Conservation (phyloP, 495 filamentous ascomycete species). For the Rusavskia elegans region DNA sequence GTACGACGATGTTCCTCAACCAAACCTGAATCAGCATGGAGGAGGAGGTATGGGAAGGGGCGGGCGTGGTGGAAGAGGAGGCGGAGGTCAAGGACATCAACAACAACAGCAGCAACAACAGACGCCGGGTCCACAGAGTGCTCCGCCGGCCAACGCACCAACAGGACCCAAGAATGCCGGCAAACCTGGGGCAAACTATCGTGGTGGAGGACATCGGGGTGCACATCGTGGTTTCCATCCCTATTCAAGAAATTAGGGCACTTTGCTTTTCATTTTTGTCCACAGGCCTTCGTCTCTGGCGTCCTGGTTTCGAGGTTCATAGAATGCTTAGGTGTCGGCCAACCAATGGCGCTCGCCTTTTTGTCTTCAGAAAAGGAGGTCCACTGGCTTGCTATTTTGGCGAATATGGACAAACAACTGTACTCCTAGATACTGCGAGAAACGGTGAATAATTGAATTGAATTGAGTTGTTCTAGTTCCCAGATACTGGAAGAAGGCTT, state of each 20-base stretch:
- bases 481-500: too few relatives aligned
- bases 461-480: too few relatives aligned
- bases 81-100: slow-evolving; percentile 8
- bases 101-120: slow-evolving; percentile 14
- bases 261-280: neutral
- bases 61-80: slow-evolving; percentile 16
- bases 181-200: slow-evolving; percentile 84
- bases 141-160: slow-evolving; percentile 83
- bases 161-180: slow-evolving; percentile 95
- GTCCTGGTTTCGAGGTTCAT: neutral
- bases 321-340: neutral
- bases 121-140: slow-evolving; percentile 37
- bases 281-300: too few relatives aligned
- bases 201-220: slow-evolving; percentile 70
- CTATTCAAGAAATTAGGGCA: slow-evolving; percentile 34
- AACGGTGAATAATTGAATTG: too few relatives aligned
- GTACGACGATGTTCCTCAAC: slow-evolving; percentile 96
- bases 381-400: too few relatives aligned
- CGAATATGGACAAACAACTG: too few relatives aligned
- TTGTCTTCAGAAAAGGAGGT: too few relatives aligned
- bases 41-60: slow-evolving; percentile 21
- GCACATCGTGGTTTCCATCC: slow-evolving; percentile 63
- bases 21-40: slow-evolving; percentile 33
- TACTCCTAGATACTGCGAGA: too few relatives aligned
- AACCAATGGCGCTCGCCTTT: too few relatives aligned